phyloP scores from a whole-genome alignment of 73 alveolate genomes.

The Tetrahymena malaccensis region DNA sequence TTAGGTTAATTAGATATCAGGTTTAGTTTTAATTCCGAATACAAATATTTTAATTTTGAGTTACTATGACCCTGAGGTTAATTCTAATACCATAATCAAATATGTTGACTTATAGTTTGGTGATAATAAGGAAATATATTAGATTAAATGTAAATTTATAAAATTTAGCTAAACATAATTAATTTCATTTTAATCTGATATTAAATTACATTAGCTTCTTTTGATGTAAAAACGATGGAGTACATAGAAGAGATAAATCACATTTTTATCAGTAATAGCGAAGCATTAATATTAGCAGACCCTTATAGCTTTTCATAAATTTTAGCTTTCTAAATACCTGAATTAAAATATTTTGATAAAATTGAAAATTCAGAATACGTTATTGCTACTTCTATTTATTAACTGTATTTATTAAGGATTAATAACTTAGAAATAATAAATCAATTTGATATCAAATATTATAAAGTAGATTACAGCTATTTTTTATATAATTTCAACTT shows the following conservation, averaged over 20 bases:
- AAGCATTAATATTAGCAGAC: not conserved
- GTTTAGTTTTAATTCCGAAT: not conserved
- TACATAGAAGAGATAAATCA: not conserved
- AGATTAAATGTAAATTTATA: not conserved
- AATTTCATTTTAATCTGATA: not conserved
- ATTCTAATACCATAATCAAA: not conserved
- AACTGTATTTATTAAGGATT: no score
- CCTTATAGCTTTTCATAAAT: not conserved
- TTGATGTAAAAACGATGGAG: not conserved
- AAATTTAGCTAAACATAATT: no score
- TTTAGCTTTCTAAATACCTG: not conserved
- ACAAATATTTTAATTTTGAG: not conserved
- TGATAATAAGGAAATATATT: no score
- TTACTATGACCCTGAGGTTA: not conserved
- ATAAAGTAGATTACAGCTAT: not conserved
- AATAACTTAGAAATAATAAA: no score
- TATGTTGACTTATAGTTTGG: no score
- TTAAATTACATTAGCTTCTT: not conserved
- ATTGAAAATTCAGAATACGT: not conserved
- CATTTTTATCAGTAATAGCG: not conserved
- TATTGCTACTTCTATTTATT: not conserved
- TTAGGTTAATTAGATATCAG: not conserved
- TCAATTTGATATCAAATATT: no score
- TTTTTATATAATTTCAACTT: no score
- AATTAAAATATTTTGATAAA: not conserved